These are phyloP conservation scores for Blastocystis sp. DNA, from an alignment of 352 stramenopile genomes.

Conservation along the genomic window DNA sequence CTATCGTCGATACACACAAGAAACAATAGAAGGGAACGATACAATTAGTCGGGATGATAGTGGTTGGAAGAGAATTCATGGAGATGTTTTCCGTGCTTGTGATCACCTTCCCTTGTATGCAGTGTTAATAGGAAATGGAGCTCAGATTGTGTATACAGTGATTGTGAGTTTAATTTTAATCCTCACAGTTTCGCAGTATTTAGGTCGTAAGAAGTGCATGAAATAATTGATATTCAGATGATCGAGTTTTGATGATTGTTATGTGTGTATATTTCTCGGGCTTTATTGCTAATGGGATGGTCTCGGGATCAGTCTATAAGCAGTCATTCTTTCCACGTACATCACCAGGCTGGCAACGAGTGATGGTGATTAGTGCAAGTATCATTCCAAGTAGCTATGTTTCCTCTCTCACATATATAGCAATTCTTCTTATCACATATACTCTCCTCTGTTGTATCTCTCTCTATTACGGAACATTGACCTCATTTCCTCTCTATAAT, in stretches of 20 bases:
- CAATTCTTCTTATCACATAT: neutral
- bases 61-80: slow-evolving; percentile 92
- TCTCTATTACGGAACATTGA: slow-evolving; percentile 87
- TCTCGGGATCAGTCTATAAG: slow-evolving; percentile 68
- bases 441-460: slow-evolving; percentile 83
- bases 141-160: slow-evolving; percentile 78
- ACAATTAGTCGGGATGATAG: slow-evolving; percentile 79
- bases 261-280: slow-evolving; percentile 70
- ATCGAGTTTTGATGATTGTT: slow-evolving; percentile 77
- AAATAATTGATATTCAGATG: slow-evolving; percentile 86
- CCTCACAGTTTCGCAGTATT: slow-evolving; percentile 76
- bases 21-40: slow-evolving; percentile 74
- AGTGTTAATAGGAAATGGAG: slow-evolving; percentile 88
- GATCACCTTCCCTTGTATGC: slow-evolving; percentile 87
- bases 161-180: slow-evolving; percentile 92
- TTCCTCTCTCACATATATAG: neutral
- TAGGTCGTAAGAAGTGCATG: neutral
- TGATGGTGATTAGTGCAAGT: slow-evolving; percentile 69
- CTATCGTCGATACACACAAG: slow-evolving; percentile 77
- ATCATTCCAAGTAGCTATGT: slow-evolving; percentile 71
- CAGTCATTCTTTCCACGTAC: slow-evolving; percentile 69
- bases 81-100: slow-evolving; percentile 88
- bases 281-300: slow-evolving; percentile 70
- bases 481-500: slow-evolving; percentile 89
- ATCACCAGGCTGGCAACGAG: slow-evolving; percentile 69